Evolutionary conservation across 192 early-diverging fungal genomes (phyloP), one percentile per base, ranked within the genome.

Genomic region (Coemansia sp.): DNA sequence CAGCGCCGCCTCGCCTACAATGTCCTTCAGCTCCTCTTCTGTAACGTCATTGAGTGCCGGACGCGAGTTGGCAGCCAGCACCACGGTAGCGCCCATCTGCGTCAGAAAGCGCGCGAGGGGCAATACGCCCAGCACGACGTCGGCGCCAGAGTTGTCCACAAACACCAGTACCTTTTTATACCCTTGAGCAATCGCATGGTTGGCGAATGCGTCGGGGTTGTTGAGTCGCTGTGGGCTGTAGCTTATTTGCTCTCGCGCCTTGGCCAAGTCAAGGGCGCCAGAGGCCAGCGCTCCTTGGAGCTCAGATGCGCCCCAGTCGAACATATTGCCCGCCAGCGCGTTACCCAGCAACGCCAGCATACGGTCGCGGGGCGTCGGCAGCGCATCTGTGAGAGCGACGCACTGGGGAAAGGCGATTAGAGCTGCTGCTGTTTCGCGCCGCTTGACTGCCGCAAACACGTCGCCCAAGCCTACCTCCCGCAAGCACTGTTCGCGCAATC

Each of bases 21-120:
- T 83, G 2, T 68, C 68, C 9, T 54, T 37, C 54, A 93, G 75
- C 76, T 93, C 92, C 19, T 48, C 59, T 36, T 67, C 90, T 6
- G 92, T 94, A 36, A 94, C 85, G 66, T 94, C 93, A 73, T 94
- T 94, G 56, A 94, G 87, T 44, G 92, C 90, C 44, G 93, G 92
- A 9, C 70, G 66, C 9, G 88, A 84, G 79, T 93, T 93, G 40
- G 90, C 89, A 4, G 92, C 92, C 63, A 94, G 65, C 9, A 93
- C 83, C 14, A 94, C 91, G 0, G 62, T 35, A 5, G 85, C 85
- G 42, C 85, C 85, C 7, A 16, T 36, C 41, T 70, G 68, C 17
- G n/a, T 17, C 34, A 91, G 35, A 67, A 79, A 88, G 11, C 92
- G 69, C 21, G 87, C 90, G 73, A 94, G 89, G 29, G 93, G 93